These are phyloP conservation scores for Vicia villosa DNA, from an alignment of 306 rosid species.

Conservation along the genomic window DNA sequence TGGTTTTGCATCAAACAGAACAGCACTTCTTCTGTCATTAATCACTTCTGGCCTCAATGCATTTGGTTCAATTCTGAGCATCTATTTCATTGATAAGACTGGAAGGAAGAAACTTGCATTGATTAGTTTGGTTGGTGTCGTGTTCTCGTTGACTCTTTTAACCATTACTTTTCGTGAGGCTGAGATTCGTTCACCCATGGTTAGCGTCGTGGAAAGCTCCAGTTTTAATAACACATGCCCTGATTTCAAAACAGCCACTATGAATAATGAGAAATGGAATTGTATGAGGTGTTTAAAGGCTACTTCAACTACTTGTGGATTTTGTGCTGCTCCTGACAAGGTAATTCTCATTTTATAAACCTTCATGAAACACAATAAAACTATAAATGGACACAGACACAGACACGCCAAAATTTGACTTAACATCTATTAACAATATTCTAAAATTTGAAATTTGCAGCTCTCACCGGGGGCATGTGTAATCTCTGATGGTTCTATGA, in stretches of 20 bases:
- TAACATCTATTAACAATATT: not conserved
- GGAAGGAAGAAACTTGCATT: conserved; percentile 58
- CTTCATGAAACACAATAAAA: too few species aligned
- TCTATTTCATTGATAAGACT: conserved; percentile 57
- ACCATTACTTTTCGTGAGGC: conserved; percentile 48
- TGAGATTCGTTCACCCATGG: conserved; percentile 46
- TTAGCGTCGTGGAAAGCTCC: conserved; percentile 36
- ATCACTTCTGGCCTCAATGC: conserved; percentile 59
- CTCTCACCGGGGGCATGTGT: conserved; percentile 66
- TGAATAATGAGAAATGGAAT: conserved; percentile 43
- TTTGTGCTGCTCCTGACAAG: conserved; percentile 54
- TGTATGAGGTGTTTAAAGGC: conserved; percentile 57
- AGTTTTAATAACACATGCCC: conserved; percentile 51
- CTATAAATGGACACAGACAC: too few species aligned
- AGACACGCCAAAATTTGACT: not conserved
- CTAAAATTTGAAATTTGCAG: conserved; percentile 39
- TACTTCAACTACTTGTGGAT: conserved; percentile 54
- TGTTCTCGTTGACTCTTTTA: conserved; percentile 42
- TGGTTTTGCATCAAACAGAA: conserved; percentile 56
- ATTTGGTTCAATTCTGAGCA: conserved; percentile 57
- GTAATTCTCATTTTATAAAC: conserved; percentile 28
- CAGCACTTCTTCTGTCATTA: conserved; percentile 60
- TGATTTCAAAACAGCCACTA: conserved; percentile 33
- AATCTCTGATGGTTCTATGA: conserved; percentile 35
- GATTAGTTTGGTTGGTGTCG: conserved; percentile 51